Base-by-base conservation (phyloP, 2,329 filamentous ascomycete genomes). In the Alternaria sp. region DNA sequence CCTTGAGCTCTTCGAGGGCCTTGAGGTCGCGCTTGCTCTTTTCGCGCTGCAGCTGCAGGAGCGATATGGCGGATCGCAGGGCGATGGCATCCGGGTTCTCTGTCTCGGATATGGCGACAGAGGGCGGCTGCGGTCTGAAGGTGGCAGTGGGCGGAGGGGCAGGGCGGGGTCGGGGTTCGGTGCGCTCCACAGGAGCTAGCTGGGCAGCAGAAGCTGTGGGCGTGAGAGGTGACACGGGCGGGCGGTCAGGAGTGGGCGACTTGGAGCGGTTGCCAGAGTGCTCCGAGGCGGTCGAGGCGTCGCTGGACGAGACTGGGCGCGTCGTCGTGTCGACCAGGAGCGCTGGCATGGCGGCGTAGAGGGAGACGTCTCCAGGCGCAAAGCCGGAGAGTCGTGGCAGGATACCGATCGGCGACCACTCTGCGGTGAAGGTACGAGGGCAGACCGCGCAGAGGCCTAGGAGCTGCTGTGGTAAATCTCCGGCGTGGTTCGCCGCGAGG, bases 51-150 rank as follows among this genome's bases (percentile, higher is more conserved):
- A 97, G 85, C 80, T 97, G 93, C 48, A 98, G 84, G 53, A 97
- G 89, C 9, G 92, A 90, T 62, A 97, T 93, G 46, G 94, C 92
- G 27, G 91, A 92, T 67, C 90, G 89, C 61, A 97, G 85, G 5
- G 94, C 94, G 62, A 97, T 90, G 25, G 91, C 93, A 82, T 98
- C 94, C 8, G 92, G 89, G 74, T 97, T 97, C 52, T 84, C 81
- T 61, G 79, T 80, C 67, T 81, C 79, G 20, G 80, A 80, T 67
- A 85, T 84, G 8, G 83, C 80, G 44, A 80, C 73, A 18, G 81
- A 76, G 25, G 80, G 71, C 27, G 82, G 82, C 59, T 78, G 79
- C 14, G 76, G 73, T 32, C 79, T 81, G 69, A 81, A 82, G 45
- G 73, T 71, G 14, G 74, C 67, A 28, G 65, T 68, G 43, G 74